phyloP scores from a whole-genome alignment of 352 stramenopile species.

The Phytophthora aleatoria region DNA sequence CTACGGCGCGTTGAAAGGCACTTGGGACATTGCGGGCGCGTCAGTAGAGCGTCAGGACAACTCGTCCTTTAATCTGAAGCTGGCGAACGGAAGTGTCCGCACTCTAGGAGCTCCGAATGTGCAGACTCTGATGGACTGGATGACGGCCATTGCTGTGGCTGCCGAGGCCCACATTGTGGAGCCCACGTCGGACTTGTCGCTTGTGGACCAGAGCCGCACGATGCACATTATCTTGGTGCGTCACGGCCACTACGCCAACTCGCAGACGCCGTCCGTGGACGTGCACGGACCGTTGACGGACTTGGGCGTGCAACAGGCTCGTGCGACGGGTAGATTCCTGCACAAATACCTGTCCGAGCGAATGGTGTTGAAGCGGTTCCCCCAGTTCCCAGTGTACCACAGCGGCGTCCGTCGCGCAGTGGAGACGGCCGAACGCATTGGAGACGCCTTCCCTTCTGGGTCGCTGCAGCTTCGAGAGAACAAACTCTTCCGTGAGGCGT shows the following conservation, averaged over 20 bases:
- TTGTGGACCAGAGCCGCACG: conserved; percentile 72
- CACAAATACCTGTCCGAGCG: conserved; percentile 51
- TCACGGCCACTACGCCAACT: conserved; percentile 67
- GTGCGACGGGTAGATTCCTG: conserved; percentile 53
- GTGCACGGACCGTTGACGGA: conserved; percentile 61
- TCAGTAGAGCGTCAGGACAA: conserved; percentile 59
- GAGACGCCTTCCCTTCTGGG: conserved; percentile 42
- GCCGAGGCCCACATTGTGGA: conserved; percentile 45
- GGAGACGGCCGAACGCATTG: conserved; percentile 58
- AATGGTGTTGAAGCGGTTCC: conserved; percentile 60
- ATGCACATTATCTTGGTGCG: conserved; percentile 75
- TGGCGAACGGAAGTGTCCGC: conserved; percentile 39
- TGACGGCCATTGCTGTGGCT: conserved; percentile 67
- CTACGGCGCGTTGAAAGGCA: conserved; percentile 65
- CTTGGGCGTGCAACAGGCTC: conserved; percentile 54
- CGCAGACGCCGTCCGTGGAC: conserved; percentile 52
- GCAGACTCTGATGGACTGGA: conserved; percentile 76
- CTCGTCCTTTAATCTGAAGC: conserved; percentile 32
- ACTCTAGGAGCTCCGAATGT: conserved; percentile 53
- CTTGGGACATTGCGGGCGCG: conserved; percentile 54
- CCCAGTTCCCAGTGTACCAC: conserved; percentile 63
- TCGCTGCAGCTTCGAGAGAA: conserved; percentile 56
- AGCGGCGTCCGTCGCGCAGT: conserved; percentile 54
- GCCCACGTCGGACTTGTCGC: conserved; percentile 44
- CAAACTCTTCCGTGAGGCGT: conserved; percentile 73